Evolutionary conservation across 805 yeast genomes (phyloP).

Genomic region (Debaryomyces tyrocola): DNA sequence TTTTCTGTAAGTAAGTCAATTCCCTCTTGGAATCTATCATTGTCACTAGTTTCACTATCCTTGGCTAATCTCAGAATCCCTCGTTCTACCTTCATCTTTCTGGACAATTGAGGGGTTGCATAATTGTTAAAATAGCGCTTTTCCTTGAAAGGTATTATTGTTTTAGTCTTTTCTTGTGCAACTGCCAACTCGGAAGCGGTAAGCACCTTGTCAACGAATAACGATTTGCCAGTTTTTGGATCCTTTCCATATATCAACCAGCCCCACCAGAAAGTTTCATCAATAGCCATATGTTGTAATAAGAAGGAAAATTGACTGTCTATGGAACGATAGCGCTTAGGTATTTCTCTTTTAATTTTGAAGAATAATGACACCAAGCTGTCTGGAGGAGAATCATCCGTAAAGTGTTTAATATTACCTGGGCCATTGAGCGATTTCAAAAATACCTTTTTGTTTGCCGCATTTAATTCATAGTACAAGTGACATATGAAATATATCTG

Average conservation of each 20-base stretch:
- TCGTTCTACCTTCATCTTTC: slow-evolving; percentile 36
- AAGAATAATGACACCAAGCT: slow-evolving; percentile 16
- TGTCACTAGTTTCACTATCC: neutral
- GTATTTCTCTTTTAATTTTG: slow-evolving; percentile 27
- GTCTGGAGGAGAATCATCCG: slow-evolving; percentile 32
- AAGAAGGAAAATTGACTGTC: slow-evolving; percentile 28
- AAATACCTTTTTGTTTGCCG: slow-evolving; percentile 20
- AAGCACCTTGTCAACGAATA: slow-evolving; percentile 23
- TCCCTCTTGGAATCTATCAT: slow-evolving; percentile 2
- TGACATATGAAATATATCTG: slow-evolving; percentile 31
- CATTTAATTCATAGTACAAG: slow-evolving; percentile 30
- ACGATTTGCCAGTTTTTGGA: slow-evolving; percentile 25
- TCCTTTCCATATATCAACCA: slow-evolving; percentile 42
- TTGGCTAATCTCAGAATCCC: slow-evolving; percentile 25
- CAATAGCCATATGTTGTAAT: slow-evolving; percentile 22
- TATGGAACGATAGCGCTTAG: slow-evolving; percentile 16
- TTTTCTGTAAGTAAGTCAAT: slow-evolving; percentile 10
- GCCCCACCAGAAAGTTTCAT: slow-evolving; percentile 40
- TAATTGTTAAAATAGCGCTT: slow-evolving; percentile 41
- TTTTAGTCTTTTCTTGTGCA: slow-evolving; percentile 16
- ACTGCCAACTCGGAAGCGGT: slow-evolving; percentile 19
- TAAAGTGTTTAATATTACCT: slow-evolving; percentile 32
- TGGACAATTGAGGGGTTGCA: slow-evolving; percentile 43
- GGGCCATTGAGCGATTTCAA: slow-evolving; percentile 24
- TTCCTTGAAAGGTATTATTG: slow-evolving; percentile 26